Evolutionary conservation across 495 filamentous ascomycete species (phyloP), one percentile per base, ranked within the genome.

Genomic region (Cercophora sp.): DNA sequence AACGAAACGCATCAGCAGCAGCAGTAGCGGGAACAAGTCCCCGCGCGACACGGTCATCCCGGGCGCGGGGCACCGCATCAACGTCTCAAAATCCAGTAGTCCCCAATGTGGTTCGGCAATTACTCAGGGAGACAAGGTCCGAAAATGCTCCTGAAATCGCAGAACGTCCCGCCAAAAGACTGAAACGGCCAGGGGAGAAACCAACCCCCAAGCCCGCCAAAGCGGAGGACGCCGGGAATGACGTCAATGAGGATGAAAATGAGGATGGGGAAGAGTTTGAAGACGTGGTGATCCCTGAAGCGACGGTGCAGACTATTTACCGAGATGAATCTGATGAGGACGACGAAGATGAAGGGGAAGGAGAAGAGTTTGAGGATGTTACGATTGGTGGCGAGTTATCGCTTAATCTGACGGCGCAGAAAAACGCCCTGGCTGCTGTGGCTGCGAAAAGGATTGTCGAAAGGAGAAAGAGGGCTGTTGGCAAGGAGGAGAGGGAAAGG

Each of bases 401-500:
- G 11, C 69, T 92, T 27, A 78, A 78, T 31, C 63, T 78, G 2
- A 69, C 68, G 10, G 66, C 68, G 13, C 68, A 78, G 25, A 63
- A 69, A 42, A 68, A 70, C 1, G 52, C 72, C 5, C 67, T 74
- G 25, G 47, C 63, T 15, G 52, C 72, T 5, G 67, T 74, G 25
- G 47, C 63, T 15, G 35, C 52, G n/a, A 56, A 54, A 26, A 60
- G 61, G 18, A 54, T 52, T 5, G 53, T 52, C 10, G 75, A 76
- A 36, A 71, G 75, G 56, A 79, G 83, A 35, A 87, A 84, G n/a
- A n/a, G n/a, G 57, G 78, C 79, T 8, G 71, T 90, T 37, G 85
- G 78, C 24, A 81, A 76, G 18, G 79, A 77, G 6, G 92, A 96
- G 61, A 91, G 79, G 58, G 81, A 77, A 41, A 67, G 81, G 9